Evolutionary conservation across 768 basidiomycete species (phyloP).

Genomic region (Russula abietina): DNA sequence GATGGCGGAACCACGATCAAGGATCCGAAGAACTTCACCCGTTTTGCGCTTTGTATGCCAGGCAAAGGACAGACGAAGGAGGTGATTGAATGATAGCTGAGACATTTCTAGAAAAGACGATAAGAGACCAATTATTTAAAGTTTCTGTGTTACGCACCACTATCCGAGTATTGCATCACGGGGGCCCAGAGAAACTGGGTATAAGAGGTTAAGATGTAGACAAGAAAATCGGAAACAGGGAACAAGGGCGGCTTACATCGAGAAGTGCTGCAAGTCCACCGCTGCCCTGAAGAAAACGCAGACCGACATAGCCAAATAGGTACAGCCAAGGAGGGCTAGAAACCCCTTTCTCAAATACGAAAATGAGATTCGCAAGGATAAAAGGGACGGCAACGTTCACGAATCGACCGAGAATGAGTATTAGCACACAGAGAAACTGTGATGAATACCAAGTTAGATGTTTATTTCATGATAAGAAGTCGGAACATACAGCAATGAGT

Average conservation of each 20-base stretch:
- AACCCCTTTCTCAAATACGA: constrained; percentile 44
- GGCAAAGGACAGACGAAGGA: constrained; percentile 79
- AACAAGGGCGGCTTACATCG: constrained; percentile 28
- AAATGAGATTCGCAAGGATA: constrained; percentile 60
- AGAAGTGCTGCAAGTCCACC: constrained; percentile 70
- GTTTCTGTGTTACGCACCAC: constrained; percentile 37
- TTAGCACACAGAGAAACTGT: constrained; percentile 59
- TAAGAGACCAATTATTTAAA: neutral
- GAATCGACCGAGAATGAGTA: constrained; percentile 70
- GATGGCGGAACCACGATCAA: constrained; percentile 80
- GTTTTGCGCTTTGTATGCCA: constrained; percentile 82
- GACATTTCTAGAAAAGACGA: constrained; percentile 61
- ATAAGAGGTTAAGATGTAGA: neutral
- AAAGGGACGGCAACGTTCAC: constrained; percentile 70
- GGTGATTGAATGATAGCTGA: constrained; percentile 75
- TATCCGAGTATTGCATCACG: constrained; percentile 84
- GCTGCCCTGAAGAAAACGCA: constrained; percentile 70
- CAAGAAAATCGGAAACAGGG: neutral
- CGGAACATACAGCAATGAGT: constrained; percentile 50
- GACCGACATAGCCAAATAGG: constrained; percentile 57
- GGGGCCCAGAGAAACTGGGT: constrained; percentile 70
- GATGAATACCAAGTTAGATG: neutral
- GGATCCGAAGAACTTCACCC: constrained; percentile 76
- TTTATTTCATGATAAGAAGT: constrained; percentile 6
- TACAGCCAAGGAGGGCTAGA: constrained; percentile 58